Percentiles rank a stretch among this genome's conserved stretches.
phyloP scores from a whole-genome alignment of 176 grass and related monocot genomes.

The Otatea glauca region DNA sequence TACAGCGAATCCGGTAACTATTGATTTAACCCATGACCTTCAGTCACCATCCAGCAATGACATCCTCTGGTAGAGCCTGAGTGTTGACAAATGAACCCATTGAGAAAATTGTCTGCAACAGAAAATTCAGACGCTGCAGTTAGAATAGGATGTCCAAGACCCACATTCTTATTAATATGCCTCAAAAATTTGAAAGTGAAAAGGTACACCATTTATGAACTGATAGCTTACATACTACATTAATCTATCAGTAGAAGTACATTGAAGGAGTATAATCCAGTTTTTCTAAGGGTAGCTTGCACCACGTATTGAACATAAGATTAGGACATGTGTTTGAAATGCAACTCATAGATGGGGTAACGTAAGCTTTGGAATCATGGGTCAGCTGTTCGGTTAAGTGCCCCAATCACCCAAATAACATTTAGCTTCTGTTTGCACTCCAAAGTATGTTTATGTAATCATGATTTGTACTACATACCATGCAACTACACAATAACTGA shows the following conservation, averaged over 20 bases:
- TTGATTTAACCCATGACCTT: constrained; percentile 72
- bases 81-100: constrained; percentile 91
- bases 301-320: constrained; percentile 14
- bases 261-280: background rate
- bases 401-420: background rate
- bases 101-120: constrained; percentile 77
- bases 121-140: constrained; percentile 34
- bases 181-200: background rate
- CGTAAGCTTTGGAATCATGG: background rate
- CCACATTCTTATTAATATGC: constrained; percentile 5
- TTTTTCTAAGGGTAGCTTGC: constrained; percentile 2
- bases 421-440: constrained; percentile 15
- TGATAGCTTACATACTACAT: background rate
- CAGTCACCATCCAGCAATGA: constrained; percentile 90
- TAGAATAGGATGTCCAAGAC: constrained; percentile 25
- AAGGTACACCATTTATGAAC: background rate
- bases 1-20: no score
- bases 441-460: constrained; percentile 16
- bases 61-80: constrained; percentile 72
- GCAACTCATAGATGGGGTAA: constrained; percentile 16
- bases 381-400: background rate
- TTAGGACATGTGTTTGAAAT: background rate
- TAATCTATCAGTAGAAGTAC: background rate
- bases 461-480: background rate
- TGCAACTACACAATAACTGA: constrained; percentile 34